Evolutionary conservation across 2,329 filamentous ascomycete species (phyloP).

Genomic region (Thelonectria rubi): DNA sequence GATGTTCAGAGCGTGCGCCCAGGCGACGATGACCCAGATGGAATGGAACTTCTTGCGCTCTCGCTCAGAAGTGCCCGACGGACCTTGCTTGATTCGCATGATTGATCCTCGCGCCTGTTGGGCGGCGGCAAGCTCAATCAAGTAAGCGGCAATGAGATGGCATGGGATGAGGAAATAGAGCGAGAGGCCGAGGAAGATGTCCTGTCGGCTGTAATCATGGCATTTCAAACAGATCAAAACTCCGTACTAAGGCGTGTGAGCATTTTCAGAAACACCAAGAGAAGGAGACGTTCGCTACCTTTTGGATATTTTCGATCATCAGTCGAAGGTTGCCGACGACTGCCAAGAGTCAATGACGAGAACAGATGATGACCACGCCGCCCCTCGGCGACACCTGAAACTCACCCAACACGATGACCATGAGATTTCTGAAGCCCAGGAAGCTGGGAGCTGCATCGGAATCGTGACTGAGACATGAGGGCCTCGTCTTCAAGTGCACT

Average conservation of each 20-base stretch:
- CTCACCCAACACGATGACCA: conserved; percentile 89
- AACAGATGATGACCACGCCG: conserved; percentile 20
- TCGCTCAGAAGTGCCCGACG: conserved; percentile 60
- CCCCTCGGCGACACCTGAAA: conserved; percentile 27
- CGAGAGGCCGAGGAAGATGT: conserved; percentile 77
- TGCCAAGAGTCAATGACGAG: conserved; percentile 49
- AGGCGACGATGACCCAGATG: conserved; percentile 83
- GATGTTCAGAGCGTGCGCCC: conserved; percentile 84
- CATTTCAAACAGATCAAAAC: conserved; percentile 92
- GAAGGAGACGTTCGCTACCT: conserved; percentile 64
- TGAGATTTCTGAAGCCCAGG: conserved; percentile 92
- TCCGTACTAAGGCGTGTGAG: conserved; percentile 73
- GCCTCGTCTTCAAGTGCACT: conserved; percentile 75
- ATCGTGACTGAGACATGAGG: conserved; percentile 89
- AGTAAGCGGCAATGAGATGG: conserved; percentile 88
- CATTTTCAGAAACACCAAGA: background rate
- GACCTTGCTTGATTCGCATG: conserved; percentile 61
- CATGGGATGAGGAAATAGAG: conserved; percentile 90
- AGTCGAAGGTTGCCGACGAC: conserved; percentile 93
- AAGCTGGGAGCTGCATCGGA: conserved; percentile 80
- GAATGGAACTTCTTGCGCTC: conserved; percentile 73
- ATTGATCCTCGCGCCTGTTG: conserved; percentile 77
- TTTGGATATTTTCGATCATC: conserved; percentile 96
- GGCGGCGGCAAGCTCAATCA: conserved; percentile 87
- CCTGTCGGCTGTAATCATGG: conserved; percentile 84